A percentile compares a stretch with the other conserved stretches of the same genome.
Conservation (phyloP, 257 asterid species). For the Catharanthus roseus region DNA sequence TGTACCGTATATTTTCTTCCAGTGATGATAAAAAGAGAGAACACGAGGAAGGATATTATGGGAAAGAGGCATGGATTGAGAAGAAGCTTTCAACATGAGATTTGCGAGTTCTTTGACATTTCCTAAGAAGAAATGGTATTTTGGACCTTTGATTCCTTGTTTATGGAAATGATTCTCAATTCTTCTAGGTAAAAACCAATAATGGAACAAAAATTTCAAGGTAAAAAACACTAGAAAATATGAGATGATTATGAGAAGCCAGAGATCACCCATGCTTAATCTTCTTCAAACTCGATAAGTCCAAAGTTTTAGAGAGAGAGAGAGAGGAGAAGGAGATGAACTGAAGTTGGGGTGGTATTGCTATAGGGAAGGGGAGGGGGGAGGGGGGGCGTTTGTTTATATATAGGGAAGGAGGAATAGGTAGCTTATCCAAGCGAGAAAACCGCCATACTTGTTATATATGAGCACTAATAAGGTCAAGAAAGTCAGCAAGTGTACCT, state of each 20-base stretch:
- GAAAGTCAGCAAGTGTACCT: constrained; percentile 27
- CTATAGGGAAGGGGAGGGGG: too few species aligned
- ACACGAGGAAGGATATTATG: constrained; percentile 93
- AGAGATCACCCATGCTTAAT: constrained; percentile 14
- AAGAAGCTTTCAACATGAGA: constrained; percentile 48
- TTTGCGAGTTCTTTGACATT: constrained; percentile 70
- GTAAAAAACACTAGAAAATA: constrained; percentile 30
- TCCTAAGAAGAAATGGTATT: constrained; percentile 61
- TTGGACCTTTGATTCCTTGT: constrained; percentile 83
- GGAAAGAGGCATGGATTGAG: constrained; percentile 58
- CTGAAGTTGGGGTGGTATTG: too few species aligned
- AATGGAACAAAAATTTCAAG: constrained; percentile 35
- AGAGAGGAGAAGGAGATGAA: constrained; percentile 1
- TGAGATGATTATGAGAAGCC: constrained; percentile 11
- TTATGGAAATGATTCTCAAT: constrained; percentile 47
- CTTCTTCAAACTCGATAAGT: background rate
- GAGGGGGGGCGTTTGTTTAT: too few species aligned
- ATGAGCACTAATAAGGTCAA: constrained; percentile 31
- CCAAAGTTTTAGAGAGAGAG: background rate
- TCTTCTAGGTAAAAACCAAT: constrained; percentile 78
- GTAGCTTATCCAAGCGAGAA: constrained; percentile 7
- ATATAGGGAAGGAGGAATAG: constrained; percentile 26
- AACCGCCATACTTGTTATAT: background rate
- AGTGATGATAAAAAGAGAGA: constrained; percentile 83
- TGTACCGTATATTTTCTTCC: constrained; percentile 83